phyloP scores from a whole-genome alignment of 441 rosid genomes.

The Brassica hybrid region DNA sequence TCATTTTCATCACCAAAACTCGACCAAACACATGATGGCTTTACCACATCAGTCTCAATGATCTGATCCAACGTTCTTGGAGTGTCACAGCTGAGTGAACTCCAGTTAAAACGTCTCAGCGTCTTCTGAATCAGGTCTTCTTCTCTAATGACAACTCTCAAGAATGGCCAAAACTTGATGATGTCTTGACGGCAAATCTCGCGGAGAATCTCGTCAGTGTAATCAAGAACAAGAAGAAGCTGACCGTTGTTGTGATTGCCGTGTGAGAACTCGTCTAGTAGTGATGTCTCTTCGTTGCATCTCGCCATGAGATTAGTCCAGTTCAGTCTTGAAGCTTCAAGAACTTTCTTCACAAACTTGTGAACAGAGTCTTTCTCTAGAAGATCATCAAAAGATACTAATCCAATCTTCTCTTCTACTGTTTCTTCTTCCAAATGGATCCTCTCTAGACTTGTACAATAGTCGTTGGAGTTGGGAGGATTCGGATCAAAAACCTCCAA shows the following conservation, averaged over 20 bases:
- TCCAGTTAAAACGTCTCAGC: constrained; percentile 59
- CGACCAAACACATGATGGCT: constrained; percentile 55
- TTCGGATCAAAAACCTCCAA: constrained; percentile 44
- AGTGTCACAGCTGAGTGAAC: constrained; percentile 38
- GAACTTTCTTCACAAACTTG: constrained; percentile 48
- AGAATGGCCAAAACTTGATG: constrained; percentile 52
- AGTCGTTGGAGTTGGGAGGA: neutral
- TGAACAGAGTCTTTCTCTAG: constrained; percentile 39
- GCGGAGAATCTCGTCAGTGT: constrained; percentile 59
- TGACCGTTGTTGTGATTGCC: constrained; percentile 29
- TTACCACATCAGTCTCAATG: constrained; percentile 54
- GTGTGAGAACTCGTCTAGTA: constrained; percentile 45
- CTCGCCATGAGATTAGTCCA: constrained; percentile 65
- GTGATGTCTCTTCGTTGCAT: constrained; percentile 53
- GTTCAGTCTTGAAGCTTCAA: constrained; percentile 51
- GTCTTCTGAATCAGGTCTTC: constrained; percentile 50
- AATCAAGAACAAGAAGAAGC: constrained; percentile 57
- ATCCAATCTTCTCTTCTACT: constrained; percentile 45
- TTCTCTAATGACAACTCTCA: constrained; percentile 30
- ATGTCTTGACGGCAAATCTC: constrained; percentile 46
- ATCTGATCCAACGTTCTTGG: constrained; percentile 54
- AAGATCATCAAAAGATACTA: constrained; percentile 20
- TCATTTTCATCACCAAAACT: constrained; percentile 54
- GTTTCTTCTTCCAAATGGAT: constrained; percentile 1
- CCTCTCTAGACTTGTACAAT: no score